Evolutionary conservation across 2,329 filamentous ascomycete species (phyloP).

Genomic region (Neonectria neomacrospora): DNA sequence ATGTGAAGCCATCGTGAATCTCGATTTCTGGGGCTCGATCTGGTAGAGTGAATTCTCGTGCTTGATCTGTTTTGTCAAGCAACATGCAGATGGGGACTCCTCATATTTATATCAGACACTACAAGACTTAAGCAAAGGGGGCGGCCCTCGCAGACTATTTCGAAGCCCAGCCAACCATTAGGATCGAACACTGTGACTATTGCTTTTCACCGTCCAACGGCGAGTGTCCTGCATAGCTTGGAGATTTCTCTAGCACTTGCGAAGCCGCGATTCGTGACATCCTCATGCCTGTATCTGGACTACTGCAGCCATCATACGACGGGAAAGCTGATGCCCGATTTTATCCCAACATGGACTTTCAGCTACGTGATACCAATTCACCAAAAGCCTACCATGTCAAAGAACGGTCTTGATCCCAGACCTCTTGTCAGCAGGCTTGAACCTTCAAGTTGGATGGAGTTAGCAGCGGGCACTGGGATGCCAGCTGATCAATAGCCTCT

Average conservation of each 20-base stretch:
- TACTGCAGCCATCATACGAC: neutral
- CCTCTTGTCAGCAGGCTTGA: neutral
- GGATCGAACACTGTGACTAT: neutral
- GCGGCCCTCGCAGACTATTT: too few species aligned
- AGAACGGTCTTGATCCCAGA: neutral
- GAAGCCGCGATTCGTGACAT: neutral
- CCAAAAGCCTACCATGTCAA: neutral
- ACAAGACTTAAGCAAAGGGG: neutral
- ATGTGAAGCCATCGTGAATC: constrained; percentile 1
- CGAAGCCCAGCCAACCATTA: neutral
- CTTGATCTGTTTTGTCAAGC: neutral
- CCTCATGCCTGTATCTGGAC: neutral
- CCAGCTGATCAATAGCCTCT: neutral
- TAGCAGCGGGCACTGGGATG: neutral
- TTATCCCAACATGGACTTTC: neutral
- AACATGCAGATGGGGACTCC: neutral
- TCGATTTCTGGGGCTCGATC: neutral
- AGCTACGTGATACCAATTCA: constrained; percentile 1
- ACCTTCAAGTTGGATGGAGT: neutral
- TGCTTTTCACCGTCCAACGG: neutral
- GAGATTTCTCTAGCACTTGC: neutral
- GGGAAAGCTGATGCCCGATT: neutral
- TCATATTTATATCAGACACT: constrained; percentile 8
- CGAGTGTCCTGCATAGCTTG: neutral
- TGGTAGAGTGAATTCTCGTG: neutral